Base-by-base conservation (phyloP, 2,329 filamentous ascomycete genomes). In the Penicillium sp. region DNA sequence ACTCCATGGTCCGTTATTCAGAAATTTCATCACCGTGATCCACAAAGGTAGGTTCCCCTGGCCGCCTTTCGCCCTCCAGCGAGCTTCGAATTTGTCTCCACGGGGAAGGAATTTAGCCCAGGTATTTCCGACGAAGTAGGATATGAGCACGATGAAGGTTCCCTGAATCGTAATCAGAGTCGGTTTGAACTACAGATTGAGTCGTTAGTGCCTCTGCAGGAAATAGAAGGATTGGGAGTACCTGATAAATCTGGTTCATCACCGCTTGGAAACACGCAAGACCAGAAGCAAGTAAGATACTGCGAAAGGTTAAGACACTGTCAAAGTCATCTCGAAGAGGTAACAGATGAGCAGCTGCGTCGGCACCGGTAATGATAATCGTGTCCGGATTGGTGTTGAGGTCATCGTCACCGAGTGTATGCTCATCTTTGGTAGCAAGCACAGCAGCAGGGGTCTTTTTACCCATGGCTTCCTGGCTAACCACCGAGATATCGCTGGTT, bases 121-220 rank as follows among this genome's bases (percentile, higher is more conserved):
- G 4, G 69, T 76, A 9, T 79, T 80, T 9, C 82, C 82, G 2
- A 79, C 48, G 47, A 84, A 83, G 68, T 84, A 84, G 13, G 80
- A 79, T 44, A 85, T 82, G 39, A 85, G 76, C 5, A 83, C 81
- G 50, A 84, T 82, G 53, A 84, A 84, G 0, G 81, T 83, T 37
- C 81, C 81, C 16, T 75, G 74, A 18, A 84, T 79, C 3, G 72
- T 74, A 35, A 80, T 66, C 1, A 37, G 3, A 0, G 81, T 84
- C 0, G 81, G 81, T 74, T 83, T 83, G 67, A 81, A 83, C 79
- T 82, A 40, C 9, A 37, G 9, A 31, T 11, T 1, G 13, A 37
- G 26, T 11, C 10, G 16, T 63, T 42, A 61, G 59, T 37, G 18
- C 50, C 26, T 43, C 31, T 39, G n/a, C 16, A 6, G 8, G n/a